Evolutionary conservation across 1,139 yeast species (phyloP), one percentile per base, ranked within the genome.

Genomic region (Yamadazyma songkhlaensis): DNA sequence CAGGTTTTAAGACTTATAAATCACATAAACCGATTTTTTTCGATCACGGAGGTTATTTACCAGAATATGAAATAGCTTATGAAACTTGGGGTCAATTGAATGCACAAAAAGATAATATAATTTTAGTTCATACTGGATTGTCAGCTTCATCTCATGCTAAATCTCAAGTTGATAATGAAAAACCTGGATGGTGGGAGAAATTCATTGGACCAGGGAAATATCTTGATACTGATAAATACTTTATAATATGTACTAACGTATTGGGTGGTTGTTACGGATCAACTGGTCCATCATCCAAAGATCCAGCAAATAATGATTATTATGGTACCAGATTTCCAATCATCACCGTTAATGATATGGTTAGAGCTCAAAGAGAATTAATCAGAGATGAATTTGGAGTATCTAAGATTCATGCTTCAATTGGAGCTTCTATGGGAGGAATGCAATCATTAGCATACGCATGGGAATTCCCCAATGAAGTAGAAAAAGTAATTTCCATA

Each of bases 351-450:
- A 84, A 84, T 51, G 97, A 89, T 55, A 89, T 89, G 95, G 86
- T 86, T 1, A 67, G 96, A 35, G 96, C 95, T 0, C 97, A 89
- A 63, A 73, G 87, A 45, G 71, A 84, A 38, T 64, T 89, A 31
- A 67, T 89, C 13, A 63, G 61, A 23, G 74, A 80, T 32, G 78
- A 75, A 27, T 77, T 88, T 45, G 80, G 81, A 0, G 84, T 84
- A 21, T 40, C 53, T 2, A 81, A 77, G 55, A 62, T 89, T 21
- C 78, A 79, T 56, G 96, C 96, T 1, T 77, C 89, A 1, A 79
- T 90, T 3, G 97, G 97, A 6, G 84, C 96, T 1, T 87, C 96
- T 0, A 87, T 89, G 95, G 97, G 97, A 22, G 97, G 97, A 13
- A 88, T 89, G 96, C 97, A 89, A 62, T 82, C 92, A 9, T 70